Evolutionary conservation across 2,329 filamentous ascomycete species (phyloP), one percentile per base, ranked within the genome.

Genomic region (Colletotrichum destructivum): DNA sequence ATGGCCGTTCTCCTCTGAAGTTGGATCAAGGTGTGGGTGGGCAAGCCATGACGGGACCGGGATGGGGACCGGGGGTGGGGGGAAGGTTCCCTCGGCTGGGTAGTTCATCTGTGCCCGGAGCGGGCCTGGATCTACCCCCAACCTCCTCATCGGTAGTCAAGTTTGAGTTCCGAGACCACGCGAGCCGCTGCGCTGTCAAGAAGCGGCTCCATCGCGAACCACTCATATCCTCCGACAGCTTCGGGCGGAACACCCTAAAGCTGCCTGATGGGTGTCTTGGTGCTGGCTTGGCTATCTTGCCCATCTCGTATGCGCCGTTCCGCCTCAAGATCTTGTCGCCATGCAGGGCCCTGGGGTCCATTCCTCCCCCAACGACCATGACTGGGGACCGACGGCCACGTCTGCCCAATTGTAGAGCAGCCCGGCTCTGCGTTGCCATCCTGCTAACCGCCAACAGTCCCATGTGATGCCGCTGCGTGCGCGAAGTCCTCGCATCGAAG

Each of bases 101-200:
- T 44, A 44, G 31, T 56, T 63, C 59, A 62, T 62, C 64, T 67
- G 54, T 31, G 26, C 52, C 62, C 54, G 66, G 63, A 42, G 46
- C 68, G 35, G 51, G 68, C 16, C 63, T 54, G 57, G 63, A 62
- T 60, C 68, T 62, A 23, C 26, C 56, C 13, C 69, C 57, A 68
- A 52, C 69, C 65, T 62, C 69, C 69, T 71, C 69, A 57, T 71
- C 69, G 69, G 69, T 71, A 71, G 69, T 71, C 69, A 71, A 71
- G 65, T 71, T 71, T 71, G 69, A 71, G 42, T 69, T 69, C 69
- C 69, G 69, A 71, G 65, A 55, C 69, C 59, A 64, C 65, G 65
- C 59, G 69, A 71, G 65, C 69, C 59, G 52, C 69, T 54, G 65
- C 69, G 59, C 54, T 63, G 54, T 69, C 65, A 69, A 68, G 54